These are phyloP conservation scores for Phaffia rhodozyma DNA, from an alignment of 1,284 basidiomycete species.

Conservation along the genomic window DNA sequence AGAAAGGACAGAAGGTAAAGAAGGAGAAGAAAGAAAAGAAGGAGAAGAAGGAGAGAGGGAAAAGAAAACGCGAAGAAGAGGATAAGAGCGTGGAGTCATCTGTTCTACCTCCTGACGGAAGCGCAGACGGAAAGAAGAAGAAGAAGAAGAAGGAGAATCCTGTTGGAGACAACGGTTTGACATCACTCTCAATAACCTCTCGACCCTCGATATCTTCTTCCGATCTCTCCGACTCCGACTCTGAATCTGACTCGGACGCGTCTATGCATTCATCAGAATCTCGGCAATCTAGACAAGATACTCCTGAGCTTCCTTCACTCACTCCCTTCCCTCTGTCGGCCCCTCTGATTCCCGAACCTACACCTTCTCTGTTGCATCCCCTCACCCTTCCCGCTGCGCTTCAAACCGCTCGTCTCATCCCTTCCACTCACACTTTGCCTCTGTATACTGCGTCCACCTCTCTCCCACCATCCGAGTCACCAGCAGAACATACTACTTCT, in stretches of 20 bases:
- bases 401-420: background rate
- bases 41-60: conserved; percentile 24
- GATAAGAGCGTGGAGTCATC: conserved; percentile 15
- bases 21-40: conserved; percentile 28
- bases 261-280: background rate
- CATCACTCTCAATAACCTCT: background rate
- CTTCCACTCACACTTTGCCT: background rate
- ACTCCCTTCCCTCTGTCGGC: background rate
- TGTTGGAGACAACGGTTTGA: conserved; percentile 19
- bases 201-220: background rate
- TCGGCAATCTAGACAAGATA: background rate
- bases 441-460: background rate
- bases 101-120: too few species aligned
- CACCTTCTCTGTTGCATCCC: background rate
- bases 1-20: conserved; percentile 23
- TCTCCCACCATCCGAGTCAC: background rate
- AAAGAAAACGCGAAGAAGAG: conserved; percentile 35
- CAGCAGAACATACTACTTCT: too few species aligned
- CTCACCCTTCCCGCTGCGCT: background rate
- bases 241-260: background rate
- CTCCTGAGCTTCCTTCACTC: background rate
- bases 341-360: background rate
- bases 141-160: conserved; percentile 19
- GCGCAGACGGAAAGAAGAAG: conserved; percentile 19
- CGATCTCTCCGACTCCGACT: background rate